Conservation (phyloP, 306 rosid genomes). For the Carpinus fangiana region DNA sequence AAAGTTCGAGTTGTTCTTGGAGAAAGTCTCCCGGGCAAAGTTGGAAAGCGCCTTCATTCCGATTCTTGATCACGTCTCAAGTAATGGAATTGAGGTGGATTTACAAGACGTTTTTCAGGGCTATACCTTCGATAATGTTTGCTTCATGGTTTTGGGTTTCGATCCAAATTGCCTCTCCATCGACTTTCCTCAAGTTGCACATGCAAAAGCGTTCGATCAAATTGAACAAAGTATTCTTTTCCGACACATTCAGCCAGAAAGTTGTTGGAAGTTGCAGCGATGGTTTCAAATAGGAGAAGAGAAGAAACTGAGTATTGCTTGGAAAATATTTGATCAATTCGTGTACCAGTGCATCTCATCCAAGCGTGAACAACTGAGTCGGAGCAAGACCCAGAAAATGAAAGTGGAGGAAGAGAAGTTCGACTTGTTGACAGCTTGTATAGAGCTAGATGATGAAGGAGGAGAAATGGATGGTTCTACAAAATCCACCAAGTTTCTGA, state of each 20-base stretch:
- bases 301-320: background rate
- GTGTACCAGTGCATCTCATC: slow-evolving; percentile 10
- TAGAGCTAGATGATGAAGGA: background rate
- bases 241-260: slow-evolving; percentile 22
- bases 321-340: background rate
- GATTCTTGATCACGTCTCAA: slow-evolving; percentile 14
- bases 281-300: slow-evolving; percentile 11
- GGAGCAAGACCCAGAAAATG: too few relatives aligned
- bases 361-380: slow-evolving; percentile 1
- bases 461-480: background rate
- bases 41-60: slow-evolving; percentile 27
- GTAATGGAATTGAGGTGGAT: slow-evolving; percentile 21
- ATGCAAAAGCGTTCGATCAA: slow-evolving; percentile 42
- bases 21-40: background rate
- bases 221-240: slow-evolving; percentile 28
- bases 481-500: slow-evolving; percentile 34
- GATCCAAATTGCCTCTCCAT: slow-evolving; percentile 41
- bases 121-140: slow-evolving; percentile 42
- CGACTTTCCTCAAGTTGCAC: slow-evolving; percentile 31
- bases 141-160: slow-evolving; percentile 37
- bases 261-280: slow-evolving; percentile 11
- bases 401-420: background rate
- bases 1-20: slow-evolving; percentile 13
- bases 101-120: slow-evolving; percentile 34
- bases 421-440: slow-evolving; percentile 35